phyloP scores from a whole-genome alignment of 2,329 filamentous ascomycete species.

The Teratosphaeria epicoccoides region DNA sequence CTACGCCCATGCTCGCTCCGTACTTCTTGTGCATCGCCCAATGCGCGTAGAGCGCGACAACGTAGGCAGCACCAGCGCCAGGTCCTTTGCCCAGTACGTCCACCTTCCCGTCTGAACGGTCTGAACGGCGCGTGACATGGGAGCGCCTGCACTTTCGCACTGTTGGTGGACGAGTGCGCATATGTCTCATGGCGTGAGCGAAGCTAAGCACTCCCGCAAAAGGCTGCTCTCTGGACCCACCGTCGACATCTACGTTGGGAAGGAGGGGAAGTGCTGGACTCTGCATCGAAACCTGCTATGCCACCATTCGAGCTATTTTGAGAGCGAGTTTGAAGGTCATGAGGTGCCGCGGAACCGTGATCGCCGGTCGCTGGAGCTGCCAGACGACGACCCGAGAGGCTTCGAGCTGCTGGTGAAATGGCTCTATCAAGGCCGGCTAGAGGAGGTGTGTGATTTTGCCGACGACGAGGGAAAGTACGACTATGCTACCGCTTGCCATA shows the following conservation, averaged over 20 bases:
- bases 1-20: conserved; percentile 30
- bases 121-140: conserved; percentile 11
- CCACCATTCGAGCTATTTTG: conserved; percentile 41
- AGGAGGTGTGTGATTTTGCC: conserved; percentile 38
- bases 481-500: conserved; percentile 44
- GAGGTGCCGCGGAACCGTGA: conserved; percentile 28
- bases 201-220: conserved; percentile 36
- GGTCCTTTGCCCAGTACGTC: conserved; percentile 44
- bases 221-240: conserved; percentile 44
- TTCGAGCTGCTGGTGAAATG: conserved; percentile 47
- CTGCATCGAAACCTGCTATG: conserved; percentile 44
- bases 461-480: conserved; percentile 41
- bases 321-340: conserved; percentile 25
- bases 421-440: conserved; percentile 45
- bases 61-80: conserved; percentile 38
- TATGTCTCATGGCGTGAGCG: conserved; percentile 9
- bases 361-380: conserved; percentile 35
- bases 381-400: conserved; percentile 40
- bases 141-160: conserved; percentile 11
- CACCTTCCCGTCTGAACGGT: not conserved
- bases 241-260: conserved; percentile 42
- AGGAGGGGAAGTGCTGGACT: conserved; percentile 38
- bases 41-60: conserved; percentile 36
- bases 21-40: conserved; percentile 20
- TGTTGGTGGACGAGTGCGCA: conserved; percentile 12